Evolutionary conservation across 1,139 yeast genomes (phyloP).

Genomic region (Magnusiomyces paraingens): DNA sequence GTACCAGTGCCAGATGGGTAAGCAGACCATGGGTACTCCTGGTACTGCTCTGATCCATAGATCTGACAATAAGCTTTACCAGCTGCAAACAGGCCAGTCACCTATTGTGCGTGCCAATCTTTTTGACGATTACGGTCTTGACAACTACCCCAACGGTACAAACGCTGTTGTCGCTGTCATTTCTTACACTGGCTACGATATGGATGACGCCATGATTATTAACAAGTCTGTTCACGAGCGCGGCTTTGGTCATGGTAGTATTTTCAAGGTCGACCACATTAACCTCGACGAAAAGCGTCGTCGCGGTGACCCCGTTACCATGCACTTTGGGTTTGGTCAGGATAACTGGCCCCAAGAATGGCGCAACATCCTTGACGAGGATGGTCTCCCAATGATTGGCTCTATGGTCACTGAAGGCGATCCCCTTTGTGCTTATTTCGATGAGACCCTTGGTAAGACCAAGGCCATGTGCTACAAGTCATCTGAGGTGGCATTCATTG

Average conservation of each 20-base stretch:
- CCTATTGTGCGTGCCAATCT: constrained; percentile 93
- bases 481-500: constrained; percentile 89
- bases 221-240: constrained; percentile 96
- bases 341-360: constrained; percentile 91
- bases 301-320: constrained; percentile 91
- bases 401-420: constrained; percentile 88
- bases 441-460: constrained; percentile 86
- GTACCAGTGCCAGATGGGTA: constrained; percentile 99
- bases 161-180: constrained; percentile 98
- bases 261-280: constrained; percentile 87
- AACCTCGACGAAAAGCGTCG: constrained; percentile 74
- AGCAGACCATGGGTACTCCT: constrained; percentile 99
- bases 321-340: constrained; percentile 89
- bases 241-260: constrained; percentile 97
- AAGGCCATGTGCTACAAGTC: constrained; percentile 91
- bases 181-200: constrained; percentile 97
- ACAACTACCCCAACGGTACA: constrained; percentile 96
- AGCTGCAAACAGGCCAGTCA: constrained; percentile 92
- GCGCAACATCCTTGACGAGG: constrained; percentile 81
- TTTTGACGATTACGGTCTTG: constrained; percentile 96
- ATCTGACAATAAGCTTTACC: constrained; percentile 89
- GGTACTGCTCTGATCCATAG: constrained; percentile 92
- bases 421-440: constrained; percentile 88
- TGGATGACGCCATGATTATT: constrained; percentile 99
- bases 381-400: constrained; percentile 91